phyloP scores from a whole-genome alignment of 2,329 filamentous ascomycete species.

The Dothistroma septosporum region DNA sequence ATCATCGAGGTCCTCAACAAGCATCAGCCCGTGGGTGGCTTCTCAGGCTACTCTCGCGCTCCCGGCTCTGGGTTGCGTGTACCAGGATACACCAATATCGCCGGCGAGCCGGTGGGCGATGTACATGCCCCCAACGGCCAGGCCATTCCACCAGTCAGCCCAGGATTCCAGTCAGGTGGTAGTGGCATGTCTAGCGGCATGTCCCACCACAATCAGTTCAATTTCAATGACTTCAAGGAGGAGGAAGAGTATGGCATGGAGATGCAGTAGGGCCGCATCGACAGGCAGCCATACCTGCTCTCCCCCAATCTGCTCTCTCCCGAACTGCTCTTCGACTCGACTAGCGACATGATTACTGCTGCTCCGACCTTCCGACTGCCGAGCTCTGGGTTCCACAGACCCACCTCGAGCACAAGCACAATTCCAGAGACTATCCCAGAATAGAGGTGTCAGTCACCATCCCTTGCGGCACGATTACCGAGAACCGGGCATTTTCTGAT shows the following conservation, averaged over 20 bases:
- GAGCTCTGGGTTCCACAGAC: constrained; percentile 5
- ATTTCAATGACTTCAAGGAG: constrained; percentile 69
- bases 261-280: constrained; percentile 28
- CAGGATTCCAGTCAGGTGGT: constrained; percentile 59
- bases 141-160: constrained; percentile 41
- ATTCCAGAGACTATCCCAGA: constrained; percentile 6
- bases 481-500: constrained; percentile 15
- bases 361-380: constrained; percentile 4
- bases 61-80: constrained; percentile 83
- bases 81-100: constrained; percentile 86
- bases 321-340: neutral
- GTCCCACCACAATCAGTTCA: constrained; percentile 45
- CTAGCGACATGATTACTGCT: neutral
- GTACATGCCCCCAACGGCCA: constrained; percentile 43
- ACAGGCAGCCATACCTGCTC: constrained; percentile 12
- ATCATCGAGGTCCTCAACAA: constrained; percentile 80
- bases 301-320: constrained; percentile 2
- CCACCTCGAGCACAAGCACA: constrained; percentile 11
- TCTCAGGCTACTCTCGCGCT: constrained; percentile 66
- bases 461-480: constrained; percentile 16
- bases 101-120: constrained; percentile 69
- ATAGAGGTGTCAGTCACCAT: constrained; percentile 8
- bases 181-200: constrained; percentile 54
- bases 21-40: constrained; percentile 70
- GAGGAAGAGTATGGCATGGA: constrained; percentile 94